A percentile compares a stretch with the other conserved stretches of the same genome.
phyloP scores from a whole-genome alignment of 2,329 filamentous ascomycete species.

The Cercospora sesami region DNA sequence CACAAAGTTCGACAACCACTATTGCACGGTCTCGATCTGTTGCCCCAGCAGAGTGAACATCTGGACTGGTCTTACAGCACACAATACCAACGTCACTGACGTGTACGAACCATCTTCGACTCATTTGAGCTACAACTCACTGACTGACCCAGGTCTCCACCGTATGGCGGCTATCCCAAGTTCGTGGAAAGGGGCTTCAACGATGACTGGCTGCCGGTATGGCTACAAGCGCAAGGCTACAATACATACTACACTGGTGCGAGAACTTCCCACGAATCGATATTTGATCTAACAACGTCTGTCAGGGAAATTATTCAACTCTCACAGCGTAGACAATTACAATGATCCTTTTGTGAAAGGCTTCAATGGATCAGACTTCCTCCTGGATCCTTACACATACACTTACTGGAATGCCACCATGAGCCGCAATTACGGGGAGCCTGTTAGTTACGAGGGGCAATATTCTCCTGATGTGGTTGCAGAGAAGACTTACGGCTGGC shows the following conservation, averaged over 20 bases:
- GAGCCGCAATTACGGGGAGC: constrained; percentile 46
- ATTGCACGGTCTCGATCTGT: constrained; percentile 65
- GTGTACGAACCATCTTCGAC: constrained; percentile 33
- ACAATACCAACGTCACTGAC: constrained; percentile 69
- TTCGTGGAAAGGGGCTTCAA: constrained; percentile 65
- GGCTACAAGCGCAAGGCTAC: constrained; percentile 67
- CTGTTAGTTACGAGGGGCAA: constrained; percentile 56
- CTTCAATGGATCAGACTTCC: constrained; percentile 56
- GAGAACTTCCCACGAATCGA: not conserved
- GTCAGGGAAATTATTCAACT: constrained; percentile 64
- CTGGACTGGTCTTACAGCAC: constrained; percentile 64
- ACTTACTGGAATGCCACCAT: constrained; percentile 60
- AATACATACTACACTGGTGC: constrained; percentile 64
- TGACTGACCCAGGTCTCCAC: constrained; percentile 37
- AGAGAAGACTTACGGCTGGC: constrained; percentile 59
- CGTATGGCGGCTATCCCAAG: constrained; percentile 65
- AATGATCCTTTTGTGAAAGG: constrained; percentile 58
- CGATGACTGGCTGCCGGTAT: constrained; percentile 66
- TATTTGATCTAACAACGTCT: constrained; percentile 52
- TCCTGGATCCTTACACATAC: constrained; percentile 66
- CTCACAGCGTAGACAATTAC: constrained; percentile 60
- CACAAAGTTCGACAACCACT: constrained; percentile 62
- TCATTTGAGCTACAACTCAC: not conserved
- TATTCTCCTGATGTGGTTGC: constrained; percentile 63
- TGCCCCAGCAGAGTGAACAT: constrained; percentile 66